Evolutionary conservation across 2,329 filamentous ascomycete species (phyloP), one percentile per base, ranked within the genome.

Genomic region (Trichoderma hamatum): DNA sequence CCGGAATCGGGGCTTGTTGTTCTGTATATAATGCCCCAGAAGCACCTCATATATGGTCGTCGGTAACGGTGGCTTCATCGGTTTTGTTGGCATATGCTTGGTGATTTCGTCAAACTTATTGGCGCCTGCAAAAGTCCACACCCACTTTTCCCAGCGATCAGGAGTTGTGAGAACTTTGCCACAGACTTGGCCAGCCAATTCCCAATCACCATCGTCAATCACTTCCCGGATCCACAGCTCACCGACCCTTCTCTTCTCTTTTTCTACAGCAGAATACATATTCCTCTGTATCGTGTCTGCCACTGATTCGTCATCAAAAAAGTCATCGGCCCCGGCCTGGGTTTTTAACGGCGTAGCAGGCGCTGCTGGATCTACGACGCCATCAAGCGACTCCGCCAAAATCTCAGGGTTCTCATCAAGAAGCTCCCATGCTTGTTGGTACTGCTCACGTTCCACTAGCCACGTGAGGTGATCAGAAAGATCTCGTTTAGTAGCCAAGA

Each of bases 171-270:
- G 84, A 0, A 97, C 94, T 75, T 90, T 93, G 16, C 91, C 92
- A 69, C 94, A 95, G 4, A 96, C 85, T 74, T 91, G 85, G 0
- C 93, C 95, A 6, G 96, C 96, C 69, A 86, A 83, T 10, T 78
- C 77, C 96, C 96, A 99, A 71, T 95, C 85, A 10, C 88, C 85
- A 0, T 87, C 84, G 43, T 90, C 87, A 39, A 97, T 87, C 39
- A 98, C 85, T 74, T 97, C 92, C 70, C 94, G 90, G 39, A 99
- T 85, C 96, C 96, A 99, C 5, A 96, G 84, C 76, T 98, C 96
- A 26, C 96, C 96, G 69, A 99, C 92, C 2, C 93, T 88, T 39
- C 92, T 87, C 79, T 97, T 99, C 77, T 99, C 95, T 73, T 91
- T 93, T 71, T 96, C 92, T 0, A 90, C 88, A 0, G 89, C 86